Percentiles rank a stretch among this genome's conserved stretches.
phyloP scores from a whole-genome alignment of 495 filamentous ascomycete species.

The Xylaria acuta region DNA sequence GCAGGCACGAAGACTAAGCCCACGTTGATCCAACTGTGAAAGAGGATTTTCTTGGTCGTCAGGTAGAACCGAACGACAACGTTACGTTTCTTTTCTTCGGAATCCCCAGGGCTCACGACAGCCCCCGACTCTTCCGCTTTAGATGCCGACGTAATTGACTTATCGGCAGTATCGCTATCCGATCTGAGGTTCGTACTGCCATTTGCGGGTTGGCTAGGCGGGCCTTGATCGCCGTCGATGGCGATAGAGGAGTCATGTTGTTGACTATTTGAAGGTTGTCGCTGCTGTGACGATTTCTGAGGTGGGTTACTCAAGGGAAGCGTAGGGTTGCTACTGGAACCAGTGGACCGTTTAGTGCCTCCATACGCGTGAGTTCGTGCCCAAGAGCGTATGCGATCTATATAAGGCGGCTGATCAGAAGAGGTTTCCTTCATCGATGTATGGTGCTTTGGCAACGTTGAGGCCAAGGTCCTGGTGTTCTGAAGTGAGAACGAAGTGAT shows the following conservation, averaged over 20 bases:
- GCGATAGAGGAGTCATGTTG: conserved; percentile 36
- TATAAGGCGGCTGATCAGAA: conserved; percentile 53
- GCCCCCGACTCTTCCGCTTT: conserved; percentile 62
- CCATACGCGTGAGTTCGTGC: conserved; percentile 62
- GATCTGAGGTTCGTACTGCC: conserved; percentile 13
- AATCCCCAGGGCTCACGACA: conserved; percentile 49
- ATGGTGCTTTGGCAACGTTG: conserved; percentile 39
- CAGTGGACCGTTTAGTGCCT: conserved; percentile 49
- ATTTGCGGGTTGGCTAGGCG: conserved; percentile 22
- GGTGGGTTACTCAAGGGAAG: conserved; percentile 45
- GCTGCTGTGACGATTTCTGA: conserved; percentile 15
- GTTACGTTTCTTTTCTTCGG: conserved; percentile 49
- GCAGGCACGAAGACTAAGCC: conserved; percentile 81
- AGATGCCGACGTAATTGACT: conserved; percentile 49
- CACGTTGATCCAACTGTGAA: conserved; percentile 77
- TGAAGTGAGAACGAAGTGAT: conserved; percentile 34
- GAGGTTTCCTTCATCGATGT: conserved; percentile 71
- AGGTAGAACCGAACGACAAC: conserved; percentile 55
- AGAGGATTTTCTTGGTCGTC: conserved; percentile 60
- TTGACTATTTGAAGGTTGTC: conserved; percentile 33
- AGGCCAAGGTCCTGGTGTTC: conserved; percentile 40
- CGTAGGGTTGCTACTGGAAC: conserved; percentile 40
- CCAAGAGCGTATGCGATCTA: conserved; percentile 66
- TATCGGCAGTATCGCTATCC: conserved; percentile 40
- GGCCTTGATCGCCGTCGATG: conserved; percentile 30